Evolutionary conservation across 176 grass and related monocot genomes (phyloP).

Genomic region (Oryza punctata): DNA sequence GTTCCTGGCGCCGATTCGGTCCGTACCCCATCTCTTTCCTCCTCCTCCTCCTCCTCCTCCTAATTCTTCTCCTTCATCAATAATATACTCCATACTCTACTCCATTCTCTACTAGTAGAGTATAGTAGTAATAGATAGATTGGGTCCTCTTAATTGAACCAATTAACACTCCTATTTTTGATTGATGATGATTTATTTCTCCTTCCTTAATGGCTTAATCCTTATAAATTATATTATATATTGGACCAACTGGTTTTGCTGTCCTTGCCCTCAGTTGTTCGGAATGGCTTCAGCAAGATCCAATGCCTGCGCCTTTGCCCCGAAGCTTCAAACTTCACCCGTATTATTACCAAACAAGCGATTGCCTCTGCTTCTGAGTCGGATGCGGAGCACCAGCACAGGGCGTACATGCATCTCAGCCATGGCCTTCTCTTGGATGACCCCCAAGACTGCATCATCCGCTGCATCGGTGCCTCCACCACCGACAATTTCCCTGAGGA

Average conservation of each 20-base stretch:
- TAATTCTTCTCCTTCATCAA: no score
- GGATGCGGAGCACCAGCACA: conserved; percentile 34
- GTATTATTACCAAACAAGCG: not conserved
- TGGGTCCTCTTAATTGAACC: no score
- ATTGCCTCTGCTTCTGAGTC: not conserved
- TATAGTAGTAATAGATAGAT: no score
- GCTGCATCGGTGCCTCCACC: conserved; percentile 63
- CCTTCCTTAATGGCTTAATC: no score
- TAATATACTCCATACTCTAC: no score
- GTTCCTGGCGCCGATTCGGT: conserved; percentile 71
- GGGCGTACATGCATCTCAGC: conserved; percentile 43
- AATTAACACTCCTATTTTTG: no score
- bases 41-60: no score
- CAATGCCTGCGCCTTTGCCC: conserved; percentile 50
- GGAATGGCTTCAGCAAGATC: conserved; percentile 59
- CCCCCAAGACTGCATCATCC: conserved; percentile 37
- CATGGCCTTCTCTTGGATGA: conserved; percentile 26
- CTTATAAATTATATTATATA: no score
- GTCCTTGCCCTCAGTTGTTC: conserved; percentile 35
- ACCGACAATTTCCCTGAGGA: conserved; percentile 70
- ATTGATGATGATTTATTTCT: no score
- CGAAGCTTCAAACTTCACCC: conserved; percentile 49
- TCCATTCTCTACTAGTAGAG: no score
- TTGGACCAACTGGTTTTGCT: no score
- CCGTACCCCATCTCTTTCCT: not conserved